These are phyloP conservation scores for Phytophthora capsici DNA, from an alignment of 352 stramenopile genomes.

Conservation along the genomic window DNA sequence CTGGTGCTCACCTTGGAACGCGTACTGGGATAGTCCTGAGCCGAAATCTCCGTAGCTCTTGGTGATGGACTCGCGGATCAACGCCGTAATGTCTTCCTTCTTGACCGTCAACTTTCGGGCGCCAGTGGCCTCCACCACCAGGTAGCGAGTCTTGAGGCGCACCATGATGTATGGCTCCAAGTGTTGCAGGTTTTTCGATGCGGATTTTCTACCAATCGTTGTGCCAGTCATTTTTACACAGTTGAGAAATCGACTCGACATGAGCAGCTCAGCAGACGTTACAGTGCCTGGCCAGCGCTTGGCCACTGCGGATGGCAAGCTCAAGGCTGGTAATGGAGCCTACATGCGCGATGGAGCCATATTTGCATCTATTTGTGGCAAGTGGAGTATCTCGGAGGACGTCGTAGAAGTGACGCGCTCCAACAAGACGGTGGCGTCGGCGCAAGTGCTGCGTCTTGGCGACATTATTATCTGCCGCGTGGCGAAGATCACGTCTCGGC, in stretches of 20 bases:
- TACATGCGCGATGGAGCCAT: slow-evolving; percentile 71
- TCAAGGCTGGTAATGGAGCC: slow-evolving; percentile 51
- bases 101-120: slow-evolving; percentile 55
- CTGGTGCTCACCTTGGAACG: slow-evolving; percentile 68
- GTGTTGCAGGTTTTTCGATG: neutral
- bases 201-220: neutral
- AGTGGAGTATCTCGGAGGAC: slow-evolving; percentile 45
- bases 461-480: slow-evolving; percentile 74
- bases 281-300: slow-evolving; percentile 70
- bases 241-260: slow-evolving; percentile 22
- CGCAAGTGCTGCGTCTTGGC: slow-evolving; percentile 72
- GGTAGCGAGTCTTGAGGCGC: slow-evolving; percentile 79
- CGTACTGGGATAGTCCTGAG: slow-evolving; percentile 69
- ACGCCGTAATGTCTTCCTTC: slow-evolving; percentile 59
- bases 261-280: slow-evolving; percentile 38
- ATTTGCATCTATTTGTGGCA: slow-evolving; percentile 73
- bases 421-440: slow-evolving; percentile 64
- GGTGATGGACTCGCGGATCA: slow-evolving; percentile 72
- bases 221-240: slow-evolving; percentile 19
- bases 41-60: slow-evolving; percentile 77
- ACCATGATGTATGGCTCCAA: slow-evolving; percentile 50
- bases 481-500: slow-evolving; percentile 71
- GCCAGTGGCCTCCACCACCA: slow-evolving; percentile 65
- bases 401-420: slow-evolving; percentile 56
- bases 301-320: slow-evolving; percentile 38